These are phyloP conservation scores for Lecanosticta acicola DNA, from an alignment of 2,329 filamentous ascomycete species.

Conservation along the genomic window DNA sequence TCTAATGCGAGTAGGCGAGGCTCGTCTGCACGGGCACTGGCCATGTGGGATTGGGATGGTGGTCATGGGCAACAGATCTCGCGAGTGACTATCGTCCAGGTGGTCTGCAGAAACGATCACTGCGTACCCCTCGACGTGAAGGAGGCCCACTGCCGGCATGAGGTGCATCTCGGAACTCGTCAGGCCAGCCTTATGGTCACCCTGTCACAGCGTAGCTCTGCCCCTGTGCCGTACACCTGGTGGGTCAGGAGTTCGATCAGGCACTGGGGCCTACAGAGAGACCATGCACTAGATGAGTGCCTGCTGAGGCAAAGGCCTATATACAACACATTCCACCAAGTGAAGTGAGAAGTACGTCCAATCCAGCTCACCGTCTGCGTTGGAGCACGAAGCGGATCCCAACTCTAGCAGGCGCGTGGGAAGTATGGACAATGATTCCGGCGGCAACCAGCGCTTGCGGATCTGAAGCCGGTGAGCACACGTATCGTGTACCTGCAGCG, in stretches of 20 bases:
- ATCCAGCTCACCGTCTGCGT: no score
- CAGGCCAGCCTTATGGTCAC: not conserved
- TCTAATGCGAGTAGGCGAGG: constrained; percentile 3
- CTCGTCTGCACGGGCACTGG: not conserved
- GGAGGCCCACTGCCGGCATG: not conserved
- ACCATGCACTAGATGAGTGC: no score
- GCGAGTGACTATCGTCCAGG: no score
- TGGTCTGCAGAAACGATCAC: not conserved
- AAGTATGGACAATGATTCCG: constrained; percentile 17
- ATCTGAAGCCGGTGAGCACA: constrained; percentile 17
- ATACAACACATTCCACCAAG: no score
- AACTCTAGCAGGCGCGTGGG: constrained; percentile 11
- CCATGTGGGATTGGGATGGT: not conserved
- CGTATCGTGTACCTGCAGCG: constrained; percentile 20
- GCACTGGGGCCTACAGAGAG: not conserved
- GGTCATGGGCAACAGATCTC: no score
- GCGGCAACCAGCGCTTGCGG: constrained; percentile 18
- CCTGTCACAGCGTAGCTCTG: not conserved
- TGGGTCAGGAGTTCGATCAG: not conserved
- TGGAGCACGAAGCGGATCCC: constrained; percentile 15
- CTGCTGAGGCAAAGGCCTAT: no score
- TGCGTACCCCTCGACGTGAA: not conserved
- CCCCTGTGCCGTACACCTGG: not conserved
- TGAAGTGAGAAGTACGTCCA: no score
- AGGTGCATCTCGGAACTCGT: not conserved